Conservation (phyloP, 2,329 filamentous ascomycete species). For the Kalmusia sp. region DNA sequence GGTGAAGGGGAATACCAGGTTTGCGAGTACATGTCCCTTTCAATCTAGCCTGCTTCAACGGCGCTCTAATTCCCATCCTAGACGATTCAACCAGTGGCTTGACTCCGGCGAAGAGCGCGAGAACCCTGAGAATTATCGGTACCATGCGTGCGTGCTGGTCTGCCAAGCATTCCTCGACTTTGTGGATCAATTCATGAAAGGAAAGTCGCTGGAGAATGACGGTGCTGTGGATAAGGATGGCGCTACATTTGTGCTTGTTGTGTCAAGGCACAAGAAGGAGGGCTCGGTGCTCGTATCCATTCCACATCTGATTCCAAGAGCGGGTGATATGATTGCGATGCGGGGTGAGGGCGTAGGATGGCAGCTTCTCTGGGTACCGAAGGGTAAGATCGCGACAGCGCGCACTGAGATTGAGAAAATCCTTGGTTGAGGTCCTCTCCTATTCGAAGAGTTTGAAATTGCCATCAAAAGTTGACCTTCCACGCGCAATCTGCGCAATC, state of each 20-base stretch:
- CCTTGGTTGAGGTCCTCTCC: too few species aligned
- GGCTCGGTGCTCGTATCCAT: slow-evolving; percentile 7
- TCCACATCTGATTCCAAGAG: slow-evolving; percentile 10
- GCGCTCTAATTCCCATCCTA: not conserved
- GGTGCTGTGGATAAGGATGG: slow-evolving; percentile 4
- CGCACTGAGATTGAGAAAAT: not conserved
- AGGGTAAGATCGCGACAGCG: not conserved
- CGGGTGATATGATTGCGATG: slow-evolving; percentile 9
- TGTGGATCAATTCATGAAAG: slow-evolving; percentile 6
- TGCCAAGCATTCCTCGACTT: not conserved
- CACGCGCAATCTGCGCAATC: too few species aligned
- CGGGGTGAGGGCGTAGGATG: slow-evolving; percentile 11
- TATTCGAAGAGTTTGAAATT: too few species aligned
- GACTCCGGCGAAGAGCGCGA: not conserved
- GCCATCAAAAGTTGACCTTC: too few species aligned
- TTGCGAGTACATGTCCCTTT: not conserved
- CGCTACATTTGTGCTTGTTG: slow-evolving; percentile 7
- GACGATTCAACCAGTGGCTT: not conserved
- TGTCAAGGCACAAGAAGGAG: slow-evolving; percentile 10
- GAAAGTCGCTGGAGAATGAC: slow-evolving; percentile 7
- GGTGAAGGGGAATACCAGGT: not conserved
- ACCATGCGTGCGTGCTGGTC: not conserved
- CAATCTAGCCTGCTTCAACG: not conserved
- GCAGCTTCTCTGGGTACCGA: not conserved
- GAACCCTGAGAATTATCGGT: not conserved